Evolutionary conservation across 805 yeast species (phyloP), one percentile per base, ranked within the genome.

Genomic region (Saccharomycopsis amapae): DNA sequence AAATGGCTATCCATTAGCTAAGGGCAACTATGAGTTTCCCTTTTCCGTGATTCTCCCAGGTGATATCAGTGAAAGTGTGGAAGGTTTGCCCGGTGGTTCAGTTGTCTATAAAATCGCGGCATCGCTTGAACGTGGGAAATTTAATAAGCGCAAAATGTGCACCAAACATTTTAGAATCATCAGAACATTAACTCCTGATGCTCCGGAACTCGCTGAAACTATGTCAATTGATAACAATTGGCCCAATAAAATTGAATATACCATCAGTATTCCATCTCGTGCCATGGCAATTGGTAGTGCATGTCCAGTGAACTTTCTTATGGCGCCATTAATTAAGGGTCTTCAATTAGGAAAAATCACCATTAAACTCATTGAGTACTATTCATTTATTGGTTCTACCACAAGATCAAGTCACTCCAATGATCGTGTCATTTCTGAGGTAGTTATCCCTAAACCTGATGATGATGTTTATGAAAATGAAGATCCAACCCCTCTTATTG

Each of bases 171-270:
- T 93, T 2, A 76, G 95, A 50, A 79, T 93, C 7, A 77, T 93
- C 9, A 73, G 98, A 56, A 90, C 97, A 0, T 65, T 90, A 49
- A 79, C 95, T 1, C 76, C 95, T 0, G 97, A 90, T 61, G 75
- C 94, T 1, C 75, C 85, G 3, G 97, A 93, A 56, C 68, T 88
- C 20, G 74, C 94, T 0, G 97, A 90, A 62, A 86, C 97, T 0
- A 85, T 89, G 55, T 85, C 95, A 0, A 94, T 90, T 26, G 96
- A 88, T 58, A 90, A 90, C 60, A 81, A 89, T 1, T 90, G 97
- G 97, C 97, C 97, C 2, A 69, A 79, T 38, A 93, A 93, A 60
- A 86, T 90, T 26, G 97, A 90, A 58, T 90, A 90, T 61, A 75
- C 87, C 2, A 78, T 93, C 49, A 82, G 85, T 44, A 79, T 85